Base-by-base conservation (phyloP, 108 stramenopile species). In the Cyclotella atomus region DNA sequence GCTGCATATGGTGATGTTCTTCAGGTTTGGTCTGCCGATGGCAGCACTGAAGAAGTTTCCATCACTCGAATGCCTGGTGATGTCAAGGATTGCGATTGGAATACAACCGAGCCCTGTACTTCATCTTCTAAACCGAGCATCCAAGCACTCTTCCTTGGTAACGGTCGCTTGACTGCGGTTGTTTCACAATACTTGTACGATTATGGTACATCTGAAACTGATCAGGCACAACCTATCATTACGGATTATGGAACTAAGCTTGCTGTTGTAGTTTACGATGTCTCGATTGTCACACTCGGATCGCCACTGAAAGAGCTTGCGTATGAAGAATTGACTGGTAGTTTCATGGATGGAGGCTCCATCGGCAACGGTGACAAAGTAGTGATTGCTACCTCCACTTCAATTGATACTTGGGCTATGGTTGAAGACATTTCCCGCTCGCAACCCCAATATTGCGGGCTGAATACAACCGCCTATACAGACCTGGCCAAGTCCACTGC, bases 1-100 rank as follows among this genome's bases (percentile, higher is more conserved):
- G 46, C 76, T 20, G 76, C 76, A n/a, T 77, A 77, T 35, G 76
- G 76, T 27, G 74, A 75, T 50, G 33, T 75, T 4, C 35, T 75
- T 1, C 67, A 66, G 49, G 65, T 59, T 25, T 75, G 74, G 74
- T 21, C 38, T 59, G 65, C 74, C 15, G 10, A 16, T 17, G 44
- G 67, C 59, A n/a, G 44, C 8, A 67, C 64, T 0, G 17, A 41
- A 49, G 65, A 43, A 24, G 16, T 47, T 20, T 75, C 74, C 29
- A 67, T 59, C 3, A 75, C 74, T 38, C 16, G 24, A 21, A 67
- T 75, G 74, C 65, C 74, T 7, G 61, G 38, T 20, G 38, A 57
- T 19, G 56, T 33, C 7, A 75, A 34, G 3, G 65, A 66, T n/a
- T 65, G 65, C 28, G 34, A 54, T 33, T 52, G 35, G 34, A 38